Evolutionary conservation across 1,284 basidiomycete species (phyloP).

Genomic region (Cryptococcus sp.): DNA sequence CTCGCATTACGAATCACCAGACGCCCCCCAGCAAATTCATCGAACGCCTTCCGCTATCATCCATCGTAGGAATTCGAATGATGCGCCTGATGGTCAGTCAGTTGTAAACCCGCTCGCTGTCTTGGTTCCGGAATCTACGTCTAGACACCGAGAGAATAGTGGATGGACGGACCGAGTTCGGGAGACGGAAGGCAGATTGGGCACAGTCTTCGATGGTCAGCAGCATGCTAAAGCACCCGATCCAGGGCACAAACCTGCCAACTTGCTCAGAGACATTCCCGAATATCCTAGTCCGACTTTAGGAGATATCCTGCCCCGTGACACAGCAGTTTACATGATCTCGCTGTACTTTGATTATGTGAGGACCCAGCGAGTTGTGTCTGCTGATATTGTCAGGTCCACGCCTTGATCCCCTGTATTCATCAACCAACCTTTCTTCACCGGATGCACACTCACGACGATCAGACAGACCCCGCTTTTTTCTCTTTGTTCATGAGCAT

Average conservation of each 20-base stretch:
- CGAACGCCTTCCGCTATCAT: no score
- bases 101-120: no score
- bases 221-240: background rate
- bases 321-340: slow-evolving; percentile 5
- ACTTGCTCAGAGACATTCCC: background rate
- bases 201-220: background rate
- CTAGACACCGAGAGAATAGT: background rate
- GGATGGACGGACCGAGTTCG: background rate
- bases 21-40: no score
- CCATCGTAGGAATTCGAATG: no score
- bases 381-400: slow-evolving; percentile 3
- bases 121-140: background rate
- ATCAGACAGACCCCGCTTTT: slow-evolving; percentile 8
- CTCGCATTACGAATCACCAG: no score
- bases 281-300: background rate
- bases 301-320: slow-evolving; percentile 1
- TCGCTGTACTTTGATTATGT: slow-evolving; percentile 8
- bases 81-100: no score
- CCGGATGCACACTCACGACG: slow-evolving; percentile 4
- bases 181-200: background rate
- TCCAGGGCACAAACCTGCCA: background rate
- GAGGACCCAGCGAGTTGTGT: slow-evolving; percentile 2
- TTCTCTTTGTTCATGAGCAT: slow-evolving; percentile 10
- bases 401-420: slow-evolving; percentile 11
- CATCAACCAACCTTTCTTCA: slow-evolving; percentile 13